Conservation (phyloP, 345 rosid species). For the Eucalyptus sp. region DNA sequence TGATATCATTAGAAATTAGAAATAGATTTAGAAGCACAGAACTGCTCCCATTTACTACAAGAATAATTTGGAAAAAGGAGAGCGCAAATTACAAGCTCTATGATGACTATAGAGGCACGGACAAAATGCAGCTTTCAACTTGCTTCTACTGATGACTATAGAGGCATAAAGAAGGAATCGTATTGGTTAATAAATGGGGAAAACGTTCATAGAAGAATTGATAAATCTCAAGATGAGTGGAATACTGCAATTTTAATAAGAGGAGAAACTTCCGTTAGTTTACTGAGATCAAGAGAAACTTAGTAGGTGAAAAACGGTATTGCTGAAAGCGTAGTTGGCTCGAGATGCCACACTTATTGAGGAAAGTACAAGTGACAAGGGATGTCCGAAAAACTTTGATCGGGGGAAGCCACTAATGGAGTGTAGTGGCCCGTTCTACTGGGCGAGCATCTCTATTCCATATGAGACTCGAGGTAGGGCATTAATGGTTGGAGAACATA, state of each 20-base stretch:
- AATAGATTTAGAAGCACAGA: neutral
- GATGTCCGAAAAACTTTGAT: neutral
- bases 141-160: neutral
- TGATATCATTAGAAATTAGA: neutral
- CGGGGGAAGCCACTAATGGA: neutral
- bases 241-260: neutral
- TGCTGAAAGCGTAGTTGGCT: too few species aligned
- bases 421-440: neutral
- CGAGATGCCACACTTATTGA: neutral
- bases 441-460: fast-evolving
- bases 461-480: neutral
- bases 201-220: too few species aligned
- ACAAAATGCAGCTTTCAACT: neutral
- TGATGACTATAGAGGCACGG: too few species aligned
- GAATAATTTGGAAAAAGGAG: neutral
- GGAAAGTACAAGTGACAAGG: neutral
- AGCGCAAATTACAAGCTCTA: neutral
- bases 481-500: too few species aligned
- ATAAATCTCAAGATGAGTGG: neutral
- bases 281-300: neutral
- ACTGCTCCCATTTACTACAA: neutral
- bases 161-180: neutral
- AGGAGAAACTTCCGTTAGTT: neutral
- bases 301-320: neutral
- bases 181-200: too few species aligned